Evolutionary conservation across 1,139 yeast genomes (phyloP).

Genomic region (Candida freyschussii): DNA sequence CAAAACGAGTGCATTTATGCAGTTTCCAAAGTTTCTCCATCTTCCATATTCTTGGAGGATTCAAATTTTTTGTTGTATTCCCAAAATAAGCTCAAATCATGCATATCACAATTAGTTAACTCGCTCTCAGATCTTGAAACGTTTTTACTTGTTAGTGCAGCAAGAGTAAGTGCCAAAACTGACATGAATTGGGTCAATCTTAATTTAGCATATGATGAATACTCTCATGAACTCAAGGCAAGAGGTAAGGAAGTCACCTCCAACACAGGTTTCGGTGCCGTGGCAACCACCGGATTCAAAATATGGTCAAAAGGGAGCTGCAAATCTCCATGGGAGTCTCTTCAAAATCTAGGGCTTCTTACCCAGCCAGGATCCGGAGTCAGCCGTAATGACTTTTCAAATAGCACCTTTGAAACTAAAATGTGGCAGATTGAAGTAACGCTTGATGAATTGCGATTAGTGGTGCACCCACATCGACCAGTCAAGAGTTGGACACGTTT

Average conservation of each 20-base stretch:
- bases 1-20: conserved; percentile 48
- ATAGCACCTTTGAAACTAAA: conserved; percentile 35
- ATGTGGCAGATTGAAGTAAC: conserved; percentile 46
- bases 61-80: conserved; percentile 29
- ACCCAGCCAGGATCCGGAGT: conserved; percentile 16
- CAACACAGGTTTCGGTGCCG: conserved; percentile 20
- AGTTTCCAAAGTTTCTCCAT: conserved; percentile 31
- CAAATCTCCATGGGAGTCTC: conserved; percentile 51
- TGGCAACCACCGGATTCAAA: conserved; percentile 40
- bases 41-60: conserved; percentile 34
- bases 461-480: conserved; percentile 32
- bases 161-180: conserved; percentile 61
- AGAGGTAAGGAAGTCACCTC: conserved; percentile 42
- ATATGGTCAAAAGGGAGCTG: conserved; percentile 46
- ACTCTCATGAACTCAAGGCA: conserved; percentile 47
- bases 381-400: conserved; percentile 27
- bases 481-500: conserved; percentile 31
- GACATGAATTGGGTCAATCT: conserved; percentile 60
- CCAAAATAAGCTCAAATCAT: conserved; percentile 25
- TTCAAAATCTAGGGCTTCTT: conserved; percentile 31
- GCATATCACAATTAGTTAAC: conserved; percentile 25
- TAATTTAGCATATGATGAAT: conserved; percentile 76
- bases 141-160: conserved; percentile 64
- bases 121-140: conserved; percentile 67
- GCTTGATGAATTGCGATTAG: conserved; percentile 38